Conservation (phyloP, 805 yeast species). For the Candida koratica region DNA sequence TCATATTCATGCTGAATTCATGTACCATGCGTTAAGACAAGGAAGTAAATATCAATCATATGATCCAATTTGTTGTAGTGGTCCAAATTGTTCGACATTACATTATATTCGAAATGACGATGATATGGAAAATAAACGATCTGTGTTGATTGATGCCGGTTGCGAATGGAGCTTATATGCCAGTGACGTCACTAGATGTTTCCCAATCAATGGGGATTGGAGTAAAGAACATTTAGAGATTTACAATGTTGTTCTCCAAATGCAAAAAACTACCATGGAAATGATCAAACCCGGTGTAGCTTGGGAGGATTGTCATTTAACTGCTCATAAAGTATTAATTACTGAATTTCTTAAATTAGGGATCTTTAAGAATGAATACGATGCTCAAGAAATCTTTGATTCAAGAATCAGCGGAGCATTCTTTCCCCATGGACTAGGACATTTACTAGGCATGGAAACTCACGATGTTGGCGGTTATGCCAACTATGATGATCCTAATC, state of each 20-base stretch:
- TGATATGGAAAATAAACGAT: slow-evolving; percentile 49
- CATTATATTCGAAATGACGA: slow-evolving; percentile 89
- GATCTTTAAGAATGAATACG: slow-evolving; percentile 54
- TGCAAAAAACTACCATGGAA: slow-evolving; percentile 75
- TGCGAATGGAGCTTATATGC: slow-evolving; percentile 96
- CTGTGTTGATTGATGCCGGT: slow-evolving; percentile 90
- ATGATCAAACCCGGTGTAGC: slow-evolving; percentile 71
- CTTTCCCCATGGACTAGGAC: slow-evolving; percentile 96
- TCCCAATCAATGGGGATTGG: slow-evolving; percentile 90
- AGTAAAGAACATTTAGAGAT: slow-evolving; percentile 80
- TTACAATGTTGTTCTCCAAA: slow-evolving; percentile 72
- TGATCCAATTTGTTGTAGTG: slow-evolving; percentile 95
- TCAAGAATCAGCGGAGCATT: slow-evolving; percentile 73
- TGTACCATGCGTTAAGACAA: slow-evolving; percentile 89
- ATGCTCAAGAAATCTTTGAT: slow-evolving; percentile 62
- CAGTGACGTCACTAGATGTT: slow-evolving; percentile 90
- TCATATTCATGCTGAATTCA: slow-evolving; percentile 93
- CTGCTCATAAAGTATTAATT: slow-evolving; percentile 76
- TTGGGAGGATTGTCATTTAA: slow-evolving; percentile 83
- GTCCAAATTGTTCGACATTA: slow-evolving; percentile 84
- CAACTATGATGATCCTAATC: slow-evolving; percentile 79
- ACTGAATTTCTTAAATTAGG: slow-evolving; percentile 70
- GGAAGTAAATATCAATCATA: slow-evolving; percentile 87
- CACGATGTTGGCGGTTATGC: slow-evolving; percentile 94
- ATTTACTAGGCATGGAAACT: slow-evolving; percentile 88